These are phyloP conservation scores for Yarrowia phangngaensis DNA, from an alignment of 805 yeast genomes.

Conservation along the genomic window DNA sequence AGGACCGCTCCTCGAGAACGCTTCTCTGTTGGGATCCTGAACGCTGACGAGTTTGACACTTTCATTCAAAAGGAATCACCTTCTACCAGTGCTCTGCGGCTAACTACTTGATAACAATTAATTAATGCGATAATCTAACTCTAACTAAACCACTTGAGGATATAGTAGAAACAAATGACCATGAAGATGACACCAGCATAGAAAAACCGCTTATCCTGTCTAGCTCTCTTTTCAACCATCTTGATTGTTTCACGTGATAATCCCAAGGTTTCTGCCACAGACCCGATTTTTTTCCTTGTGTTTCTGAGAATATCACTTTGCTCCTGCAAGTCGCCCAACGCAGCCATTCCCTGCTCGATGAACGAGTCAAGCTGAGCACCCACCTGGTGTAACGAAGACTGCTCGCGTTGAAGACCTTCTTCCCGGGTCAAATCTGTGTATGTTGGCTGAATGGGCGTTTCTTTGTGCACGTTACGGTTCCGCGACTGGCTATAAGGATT, in stretches of 20 bases:
- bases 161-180: constrained; percentile 62
- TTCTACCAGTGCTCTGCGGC: no score
- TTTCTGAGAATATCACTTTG: constrained; percentile 69
- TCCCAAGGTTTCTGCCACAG: constrained; percentile 74
- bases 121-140: no score
- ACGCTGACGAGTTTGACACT: no score
- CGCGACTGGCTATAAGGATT: constrained; percentile 22
- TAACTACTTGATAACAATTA: no score
- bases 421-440: constrained; percentile 40
- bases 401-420: constrained; percentile 70
- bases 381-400: constrained; percentile 55
- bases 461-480: constrained; percentile 21
- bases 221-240: constrained; percentile 72
- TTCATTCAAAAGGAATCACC: no score
- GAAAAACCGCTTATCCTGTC: constrained; percentile 81
- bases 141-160: constrained; percentile 60
- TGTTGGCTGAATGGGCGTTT: constrained; percentile 26
- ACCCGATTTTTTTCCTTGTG: constrained; percentile 61
- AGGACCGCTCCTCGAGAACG: no score
- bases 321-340: constrained; percentile 79
- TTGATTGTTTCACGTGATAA: constrained; percentile 81
- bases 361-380: constrained; percentile 83
- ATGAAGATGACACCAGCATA: constrained; percentile 66
- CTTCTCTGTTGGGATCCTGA: no score
- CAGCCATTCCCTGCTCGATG: constrained; percentile 80